Evolutionary conservation across 1,139 yeast genomes (phyloP).

Genomic region (Blastobotrys elegans): DNA sequence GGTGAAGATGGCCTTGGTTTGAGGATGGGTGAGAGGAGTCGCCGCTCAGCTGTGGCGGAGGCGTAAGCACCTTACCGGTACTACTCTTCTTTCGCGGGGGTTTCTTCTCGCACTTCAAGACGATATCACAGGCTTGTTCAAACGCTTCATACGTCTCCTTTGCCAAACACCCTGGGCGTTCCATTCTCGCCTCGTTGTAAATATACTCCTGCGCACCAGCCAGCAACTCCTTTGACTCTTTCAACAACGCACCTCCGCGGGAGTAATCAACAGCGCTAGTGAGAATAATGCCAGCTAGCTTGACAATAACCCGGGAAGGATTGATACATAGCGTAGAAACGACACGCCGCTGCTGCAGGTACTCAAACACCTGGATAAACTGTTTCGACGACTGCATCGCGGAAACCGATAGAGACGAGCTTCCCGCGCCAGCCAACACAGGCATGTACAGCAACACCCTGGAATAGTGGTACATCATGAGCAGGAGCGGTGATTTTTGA

Average conservation of each 20-base stretch:
- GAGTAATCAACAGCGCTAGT: constrained; percentile 78
- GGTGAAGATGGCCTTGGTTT: not conserved
- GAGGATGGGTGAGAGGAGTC: not conserved
- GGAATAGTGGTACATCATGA: constrained; percentile 72
- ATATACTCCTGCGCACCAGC: constrained; percentile 25
- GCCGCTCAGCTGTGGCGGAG: constrained; percentile 2
- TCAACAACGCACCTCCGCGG: constrained; percentile 75
- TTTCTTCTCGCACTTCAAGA: constrained; percentile 16
- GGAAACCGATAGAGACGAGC: constrained; percentile 57
- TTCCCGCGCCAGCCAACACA: constrained; percentile 39
- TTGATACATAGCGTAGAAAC: constrained; percentile 62
- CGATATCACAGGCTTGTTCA: constrained; percentile 25
- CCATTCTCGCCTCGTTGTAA: constrained; percentile 25
- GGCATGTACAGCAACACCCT: constrained; percentile 78
- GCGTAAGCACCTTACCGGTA: constrained; percentile 2
- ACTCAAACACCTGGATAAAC: constrained; percentile 54
- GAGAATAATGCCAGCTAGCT: constrained; percentile 66
- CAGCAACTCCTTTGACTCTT: constrained; percentile 51
- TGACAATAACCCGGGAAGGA: constrained; percentile 61
- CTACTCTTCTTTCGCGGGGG: not conserved
- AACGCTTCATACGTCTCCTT: constrained; percentile 23
- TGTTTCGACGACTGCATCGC: constrained; percentile 73
- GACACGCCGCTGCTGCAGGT: constrained; percentile 41
- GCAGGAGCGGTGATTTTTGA: constrained; percentile 54
- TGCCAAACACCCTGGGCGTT: constrained; percentile 27